These are phyloP conservation scores for Voacanga thouarsii DNA, from an alignment of 257 asterid species.

Conservation along the genomic window DNA sequence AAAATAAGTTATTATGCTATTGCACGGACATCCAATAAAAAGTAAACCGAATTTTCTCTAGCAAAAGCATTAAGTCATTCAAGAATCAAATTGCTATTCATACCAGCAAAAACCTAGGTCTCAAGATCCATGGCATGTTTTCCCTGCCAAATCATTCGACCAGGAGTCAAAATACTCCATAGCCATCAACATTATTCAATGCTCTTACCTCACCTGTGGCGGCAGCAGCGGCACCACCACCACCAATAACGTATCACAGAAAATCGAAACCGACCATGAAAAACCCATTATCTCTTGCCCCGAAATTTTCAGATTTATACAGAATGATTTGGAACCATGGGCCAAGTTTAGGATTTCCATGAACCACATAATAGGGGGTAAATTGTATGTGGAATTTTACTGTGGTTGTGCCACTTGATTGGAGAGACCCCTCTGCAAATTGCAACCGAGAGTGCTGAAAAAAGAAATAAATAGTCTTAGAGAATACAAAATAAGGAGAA, in stretches of 20 bases:
- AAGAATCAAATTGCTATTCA: neutral
- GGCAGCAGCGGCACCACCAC: constrained; percentile 18
- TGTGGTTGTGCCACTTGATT: constrained; percentile 68
- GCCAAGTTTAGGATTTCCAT: constrained; percentile 37
- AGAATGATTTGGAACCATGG: too few species aligned
- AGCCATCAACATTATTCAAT: constrained; percentile 51
- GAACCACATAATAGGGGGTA: constrained; percentile 42
- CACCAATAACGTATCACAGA: neutral
- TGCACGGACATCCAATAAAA: neutral
- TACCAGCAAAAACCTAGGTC: neutral
- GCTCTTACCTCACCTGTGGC: constrained; percentile 53
- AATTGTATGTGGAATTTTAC: constrained; percentile 54
- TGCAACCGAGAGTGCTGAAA: too few species aligned
- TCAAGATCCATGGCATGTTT: constrained; percentile 50
- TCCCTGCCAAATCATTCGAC: constrained; percentile 37
- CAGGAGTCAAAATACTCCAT: constrained; percentile 41
- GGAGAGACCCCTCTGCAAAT: too few species aligned
- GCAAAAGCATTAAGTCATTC: neutral
- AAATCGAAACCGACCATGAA: neutral
- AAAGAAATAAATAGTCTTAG: too few species aligned
- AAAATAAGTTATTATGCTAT: neutral
- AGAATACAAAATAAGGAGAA: too few species aligned
- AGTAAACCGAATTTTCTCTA: neutral
- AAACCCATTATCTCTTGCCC: constrained; percentile 36
- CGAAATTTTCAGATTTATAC: constrained; percentile 34